Evolutionary conservation across 345 rosid genomes (phyloP).

Genomic region (Arabidopsis suecica): DNA sequence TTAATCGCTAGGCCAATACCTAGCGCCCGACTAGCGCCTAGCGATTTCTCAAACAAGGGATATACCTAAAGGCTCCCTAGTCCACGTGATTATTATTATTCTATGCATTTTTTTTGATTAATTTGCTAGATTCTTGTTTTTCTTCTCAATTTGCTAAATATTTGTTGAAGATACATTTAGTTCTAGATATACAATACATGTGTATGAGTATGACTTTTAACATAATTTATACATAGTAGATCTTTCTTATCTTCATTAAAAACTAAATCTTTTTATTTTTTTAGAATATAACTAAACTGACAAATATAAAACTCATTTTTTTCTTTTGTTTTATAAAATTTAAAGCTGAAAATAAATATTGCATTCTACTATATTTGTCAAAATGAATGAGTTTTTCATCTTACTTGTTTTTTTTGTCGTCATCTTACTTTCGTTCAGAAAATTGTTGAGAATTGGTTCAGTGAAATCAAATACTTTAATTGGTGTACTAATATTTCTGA

Average conservation of each 20-base stretch:
- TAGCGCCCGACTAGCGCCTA: too few relatives aligned
- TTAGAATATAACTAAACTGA: neutral
- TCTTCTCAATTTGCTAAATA: neutral
- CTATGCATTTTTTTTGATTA: neutral
- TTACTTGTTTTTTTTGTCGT: neutral
- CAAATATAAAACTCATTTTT: neutral
- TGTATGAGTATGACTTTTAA: neutral
- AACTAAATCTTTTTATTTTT: neutral
- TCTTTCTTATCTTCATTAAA: neutral
- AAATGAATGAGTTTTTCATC: neutral
- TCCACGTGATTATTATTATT: neutral
- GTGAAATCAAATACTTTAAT: neutral
- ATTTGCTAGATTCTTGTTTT: neutral
- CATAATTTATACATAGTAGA: neutral
- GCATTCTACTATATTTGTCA: too few relatives aligned
- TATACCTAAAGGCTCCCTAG: conserved; percentile 4
- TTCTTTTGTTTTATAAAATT: neutral
- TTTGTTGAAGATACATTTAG: neutral
- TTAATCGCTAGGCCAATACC: too few relatives aligned
- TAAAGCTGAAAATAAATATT: neutral
- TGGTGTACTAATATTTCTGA: neutral
- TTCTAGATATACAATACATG: neutral
- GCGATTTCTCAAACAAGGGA: too few relatives aligned
- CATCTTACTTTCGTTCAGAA: neutral
- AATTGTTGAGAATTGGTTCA: neutral